phyloP scores from a whole-genome alignment of 495 filamentous ascomycete genomes.

The Aspergillus mulundensis region DNA sequence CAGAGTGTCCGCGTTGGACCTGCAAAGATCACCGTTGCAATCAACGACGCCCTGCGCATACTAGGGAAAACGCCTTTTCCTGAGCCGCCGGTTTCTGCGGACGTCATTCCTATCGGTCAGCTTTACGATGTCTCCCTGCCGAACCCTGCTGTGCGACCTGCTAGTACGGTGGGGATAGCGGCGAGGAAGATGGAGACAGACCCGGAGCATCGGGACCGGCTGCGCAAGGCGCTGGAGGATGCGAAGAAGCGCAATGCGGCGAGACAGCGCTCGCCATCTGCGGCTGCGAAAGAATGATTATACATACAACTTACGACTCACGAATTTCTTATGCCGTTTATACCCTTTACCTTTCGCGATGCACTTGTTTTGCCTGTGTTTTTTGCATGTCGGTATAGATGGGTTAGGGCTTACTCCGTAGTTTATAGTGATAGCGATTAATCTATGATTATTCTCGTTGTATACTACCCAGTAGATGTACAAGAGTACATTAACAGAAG shows the following conservation, averaged over 20 bases:
- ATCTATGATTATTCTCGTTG: not conserved
- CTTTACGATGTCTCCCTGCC: conserved; percentile 17
- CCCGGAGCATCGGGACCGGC: conserved; percentile 40
- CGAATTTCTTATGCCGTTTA: not conserved
- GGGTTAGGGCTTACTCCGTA: not conserved
- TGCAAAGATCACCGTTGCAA: conserved; percentile 26
- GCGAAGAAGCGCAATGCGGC: conserved; percentile 50
- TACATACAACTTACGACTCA: not conserved
- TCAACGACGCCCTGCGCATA: conserved; percentile 29
- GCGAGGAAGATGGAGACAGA: conserved; percentile 25
- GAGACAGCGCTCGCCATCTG: conserved; percentile 16
- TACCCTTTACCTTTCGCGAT: conserved; percentile 1
- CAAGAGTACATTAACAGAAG: not conserved
- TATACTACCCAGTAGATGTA: not conserved
- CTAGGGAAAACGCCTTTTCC: conserved; percentile 28
- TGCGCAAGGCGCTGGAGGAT: conserved; percentile 45
- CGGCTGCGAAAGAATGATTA: not conserved
- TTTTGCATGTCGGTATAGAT: not conserved
- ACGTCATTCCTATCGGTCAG: conserved; percentile 13
- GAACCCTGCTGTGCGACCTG: conserved; percentile 17
- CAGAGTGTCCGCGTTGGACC: conserved; percentile 45
- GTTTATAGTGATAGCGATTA: not conserved
- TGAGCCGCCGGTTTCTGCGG: conserved; percentile 13
- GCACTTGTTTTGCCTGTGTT: not conserved
- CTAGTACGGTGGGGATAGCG: not conserved